Percentiles rank a stretch among this genome's conserved stretches.
Evolutionary conservation across 208 protist species (phyloP).

Genomic region (Crithidia sp.): DNA sequence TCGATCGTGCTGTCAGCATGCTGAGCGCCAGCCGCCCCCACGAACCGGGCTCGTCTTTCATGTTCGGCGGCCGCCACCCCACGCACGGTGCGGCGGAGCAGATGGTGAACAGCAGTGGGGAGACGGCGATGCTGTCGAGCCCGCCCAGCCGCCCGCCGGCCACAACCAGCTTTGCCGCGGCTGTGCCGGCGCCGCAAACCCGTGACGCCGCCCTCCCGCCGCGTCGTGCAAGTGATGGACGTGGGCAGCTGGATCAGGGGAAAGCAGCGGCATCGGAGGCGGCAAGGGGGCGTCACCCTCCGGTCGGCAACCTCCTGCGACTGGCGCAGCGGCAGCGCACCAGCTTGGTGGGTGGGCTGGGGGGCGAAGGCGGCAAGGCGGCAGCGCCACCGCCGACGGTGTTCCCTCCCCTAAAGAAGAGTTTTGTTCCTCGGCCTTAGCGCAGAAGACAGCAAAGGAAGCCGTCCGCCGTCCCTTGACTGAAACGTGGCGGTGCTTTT

Average conservation of each 20-base stretch:
- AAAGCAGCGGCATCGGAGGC: background rate
- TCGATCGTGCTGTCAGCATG: background rate
- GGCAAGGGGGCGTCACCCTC: conserved; percentile 2
- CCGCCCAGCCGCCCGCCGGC: background rate
- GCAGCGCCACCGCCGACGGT: background rate
- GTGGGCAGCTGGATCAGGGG: background rate
- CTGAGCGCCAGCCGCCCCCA: background rate
- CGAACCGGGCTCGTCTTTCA: conserved; percentile 13
- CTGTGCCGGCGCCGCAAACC: background rate
- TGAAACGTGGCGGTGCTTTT: too few species aligned
- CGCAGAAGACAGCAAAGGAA: too few species aligned
- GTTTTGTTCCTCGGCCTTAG: background rate
- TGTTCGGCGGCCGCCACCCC: background rate
- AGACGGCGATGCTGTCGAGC: conserved; percentile 12
- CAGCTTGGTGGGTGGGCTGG: background rate
- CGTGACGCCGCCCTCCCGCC: background rate
- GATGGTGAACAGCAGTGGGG: background rate
- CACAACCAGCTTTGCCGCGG: background rate
- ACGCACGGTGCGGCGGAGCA: background rate
- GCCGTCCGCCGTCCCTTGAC: too few species aligned
- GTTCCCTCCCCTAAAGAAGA: conserved; percentile 10
- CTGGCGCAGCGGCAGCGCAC: conserved; percentile 11
- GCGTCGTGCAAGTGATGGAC: background rate
- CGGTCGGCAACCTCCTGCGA: background rate
- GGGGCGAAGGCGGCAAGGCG: background rate